Evolutionary conservation across 305 asterid genomes (phyloP).

Genomic region (Fraxinus floribunda): DNA sequence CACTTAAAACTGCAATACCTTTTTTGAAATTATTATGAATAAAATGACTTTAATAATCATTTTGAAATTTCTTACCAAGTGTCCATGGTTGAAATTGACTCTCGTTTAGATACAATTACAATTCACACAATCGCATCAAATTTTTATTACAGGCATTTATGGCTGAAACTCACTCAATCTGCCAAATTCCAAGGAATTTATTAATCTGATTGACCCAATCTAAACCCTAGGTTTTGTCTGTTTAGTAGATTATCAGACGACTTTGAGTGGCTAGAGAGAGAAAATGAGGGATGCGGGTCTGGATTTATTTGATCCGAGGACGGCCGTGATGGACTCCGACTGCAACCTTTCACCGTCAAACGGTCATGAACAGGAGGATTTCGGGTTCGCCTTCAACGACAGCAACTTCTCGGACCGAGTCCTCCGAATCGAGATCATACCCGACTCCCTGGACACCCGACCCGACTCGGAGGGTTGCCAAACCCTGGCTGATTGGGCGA

Average conservation of each 20-base stretch:
- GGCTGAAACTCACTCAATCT: neutral
- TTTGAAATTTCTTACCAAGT: neutral
- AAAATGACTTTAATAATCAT: neutral
- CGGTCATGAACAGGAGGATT: slow-evolving; percentile 53
- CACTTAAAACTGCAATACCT: too few species aligned
- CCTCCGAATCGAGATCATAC: slow-evolving; percentile 73
- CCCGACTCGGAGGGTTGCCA: slow-evolving; percentile 49
- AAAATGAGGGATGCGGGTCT: slow-evolving; percentile 75
- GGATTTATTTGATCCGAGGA: slow-evolving; percentile 89
- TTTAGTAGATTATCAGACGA: slow-evolving; percentile 22
- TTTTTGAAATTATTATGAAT: too few species aligned
- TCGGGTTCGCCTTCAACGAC: slow-evolving; percentile 91
- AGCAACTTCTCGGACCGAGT: slow-evolving; percentile 88
- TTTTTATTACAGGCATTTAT: neutral
- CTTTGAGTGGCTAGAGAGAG: slow-evolving; percentile 9
- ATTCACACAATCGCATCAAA: neutral
- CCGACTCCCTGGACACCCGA: slow-evolving; percentile 50
- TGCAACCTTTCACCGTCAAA: slow-evolving; percentile 40
- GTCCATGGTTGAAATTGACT: neutral
- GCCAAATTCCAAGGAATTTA: neutral
- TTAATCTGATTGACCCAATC: neutral
- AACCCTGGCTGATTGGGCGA: slow-evolving; percentile 91
- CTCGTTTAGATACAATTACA: neutral
- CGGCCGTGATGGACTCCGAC: slow-evolving; percentile 69
- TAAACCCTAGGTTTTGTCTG: neutral